Base-by-base conservation (phyloP, 2,329 filamentous ascomycete species). In the Elsinoe batatas region DNA sequence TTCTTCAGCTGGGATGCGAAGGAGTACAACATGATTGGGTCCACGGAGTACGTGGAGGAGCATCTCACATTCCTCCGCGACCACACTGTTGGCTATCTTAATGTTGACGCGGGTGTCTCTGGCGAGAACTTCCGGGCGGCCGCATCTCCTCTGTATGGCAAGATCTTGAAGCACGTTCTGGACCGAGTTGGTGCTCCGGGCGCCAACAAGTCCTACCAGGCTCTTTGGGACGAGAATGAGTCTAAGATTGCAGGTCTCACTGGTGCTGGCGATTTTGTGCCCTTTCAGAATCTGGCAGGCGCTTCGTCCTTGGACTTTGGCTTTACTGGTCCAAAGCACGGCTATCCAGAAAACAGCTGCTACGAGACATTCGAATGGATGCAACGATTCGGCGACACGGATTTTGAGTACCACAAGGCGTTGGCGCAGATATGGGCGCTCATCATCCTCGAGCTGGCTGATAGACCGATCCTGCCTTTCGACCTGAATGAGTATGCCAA, bases 1-100 rank as follows among this genome's bases (percentile, higher is more conserved):
- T 97, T 98, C 69, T 90, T 91, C 65, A 95, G 88, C 33, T 98
- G 93, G 93, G 93, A 98, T 68, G 93, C 82, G 3, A 85, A 85
- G 62, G 89, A 91, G 69, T 97, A 95, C 74, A 96, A 96, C 69
- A 74, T 93, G 44, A 87, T 95, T 57, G 93, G 93, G 7, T 95
- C 89, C 10, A 97, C 93, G 1, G 93, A 98, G 69, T 91, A 87
- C 64, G 93, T 98, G 44, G 93, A 98, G 72, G 85, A 87, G 46
- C 84, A 91, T 62, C 76, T 89, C 26, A 83, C 91, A 0, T 69
- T 74, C 2, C 76, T 98, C 5, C 84, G 88, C 40, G 74, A 79
- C 15, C 79, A 93, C 63, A 91, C 81, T 0, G 82, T 88, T 60
- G 91, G 87, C 8, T 98, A 98, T 65, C 77, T 98, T 61, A 98